Conservation (phyloP, 2,329 filamentous ascomycete species). For the Cadophora gregata region DNA sequence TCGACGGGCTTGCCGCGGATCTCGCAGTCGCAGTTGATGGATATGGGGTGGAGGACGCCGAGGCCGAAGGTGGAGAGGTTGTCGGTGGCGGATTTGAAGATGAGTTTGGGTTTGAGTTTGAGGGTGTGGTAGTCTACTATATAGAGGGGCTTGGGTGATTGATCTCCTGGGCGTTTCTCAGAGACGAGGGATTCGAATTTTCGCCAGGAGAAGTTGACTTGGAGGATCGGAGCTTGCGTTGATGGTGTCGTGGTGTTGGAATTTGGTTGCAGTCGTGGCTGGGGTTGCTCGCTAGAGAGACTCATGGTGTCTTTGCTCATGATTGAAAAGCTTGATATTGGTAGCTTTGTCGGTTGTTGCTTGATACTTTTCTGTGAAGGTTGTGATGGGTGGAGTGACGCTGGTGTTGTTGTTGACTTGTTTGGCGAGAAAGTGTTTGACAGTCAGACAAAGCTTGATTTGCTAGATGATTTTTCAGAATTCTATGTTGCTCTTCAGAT, state of each 20-base stretch:
- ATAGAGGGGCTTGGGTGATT: conserved; percentile 25
- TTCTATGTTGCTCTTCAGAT: not conserved
- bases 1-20: conserved; percentile 22
- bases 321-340: not conserved
- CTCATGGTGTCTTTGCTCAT: not conserved
- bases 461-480: not conserved
- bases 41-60: conserved; percentile 25
- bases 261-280: not conserved
- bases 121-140: conserved; percentile 29
- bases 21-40: conserved; percentile 30
- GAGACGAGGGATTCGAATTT: conserved; percentile 31
- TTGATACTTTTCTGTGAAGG: not conserved
- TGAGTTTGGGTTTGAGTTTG: conserved; percentile 18
- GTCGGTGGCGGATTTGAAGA: conserved; percentile 23
- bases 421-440: not conserved
- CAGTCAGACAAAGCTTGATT: not conserved
- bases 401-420: not conserved
- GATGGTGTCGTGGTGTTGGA: not conserved
- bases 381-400: not conserved
- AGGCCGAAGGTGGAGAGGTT: conserved; percentile 20
- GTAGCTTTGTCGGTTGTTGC: not conserved
- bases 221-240: conserved; percentile 14
- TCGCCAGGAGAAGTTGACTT: conserved; percentile 32
- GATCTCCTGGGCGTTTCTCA: conserved; percentile 6
- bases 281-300: not conserved